Evolutionary conservation across 2,329 filamentous ascomycete species (phyloP), one percentile per base, ranked within the genome.

Genomic region (Trichoderma brevicompactum): DNA sequence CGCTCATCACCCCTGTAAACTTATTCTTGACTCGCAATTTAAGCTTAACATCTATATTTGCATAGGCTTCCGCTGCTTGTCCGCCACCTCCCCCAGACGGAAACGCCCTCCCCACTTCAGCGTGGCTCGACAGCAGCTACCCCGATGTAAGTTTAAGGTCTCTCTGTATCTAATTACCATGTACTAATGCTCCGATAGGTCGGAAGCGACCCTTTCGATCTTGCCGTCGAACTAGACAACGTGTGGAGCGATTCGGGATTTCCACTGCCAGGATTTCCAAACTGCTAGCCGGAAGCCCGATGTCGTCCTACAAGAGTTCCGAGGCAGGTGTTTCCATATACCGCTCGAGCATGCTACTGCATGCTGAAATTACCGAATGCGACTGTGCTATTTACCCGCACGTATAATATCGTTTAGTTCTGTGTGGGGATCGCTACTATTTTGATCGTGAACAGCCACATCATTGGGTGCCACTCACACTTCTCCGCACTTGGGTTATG

Each of bases 51-150:
- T 36, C 12, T 36, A 17, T 43, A 19, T 43, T 3, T 10, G 17
- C 5, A 23, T 13, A 63, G 60, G 17, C 40, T 44, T 12, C 49
- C 19, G 32, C 50, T 38, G 7, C 43, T 19, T 46, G 7, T 52
- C 49, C 60, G 7, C 49, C 60, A 28, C n/a, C 48, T 44, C 32
- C 60, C 15, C n/a, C 59, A 12, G 60, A 63, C 6, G 49, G 28
- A 46, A 54, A 12, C 28, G 49, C 23, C 23, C 58, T 63, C 1
- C 60, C 49, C 5, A 63, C 60, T 8, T 53, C 49, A 46, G 60
- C 19, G 32, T 63, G 60, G 60, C 60, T 63, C 38, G 60, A 63
- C 10, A 63, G 41, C 17, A 63, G 48, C 28, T 63, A 63, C 41
- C 60, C 48, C 8, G 60, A 63, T 54, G 49, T 63, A 53, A 36